phyloP scores from a whole-genome alignment of 352 stramenopile genomes.

The Phytophthora podocarpi region DNA sequence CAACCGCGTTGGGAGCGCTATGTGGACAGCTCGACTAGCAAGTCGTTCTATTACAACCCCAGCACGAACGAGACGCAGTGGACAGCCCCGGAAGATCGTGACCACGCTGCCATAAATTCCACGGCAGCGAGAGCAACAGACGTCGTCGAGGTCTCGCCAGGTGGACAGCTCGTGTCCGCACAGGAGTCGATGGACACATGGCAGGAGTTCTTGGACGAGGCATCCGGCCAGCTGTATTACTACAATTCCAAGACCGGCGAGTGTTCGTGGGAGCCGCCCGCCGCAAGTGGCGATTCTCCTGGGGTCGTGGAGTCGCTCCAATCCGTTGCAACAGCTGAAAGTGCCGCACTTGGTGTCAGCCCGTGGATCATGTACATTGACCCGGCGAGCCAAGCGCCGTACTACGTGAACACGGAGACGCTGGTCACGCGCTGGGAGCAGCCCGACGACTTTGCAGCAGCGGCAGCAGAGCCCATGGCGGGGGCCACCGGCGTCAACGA shows the following conservation, averaged over 20 bases:
- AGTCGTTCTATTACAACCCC: conserved; percentile 63
- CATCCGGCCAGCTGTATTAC: conserved; percentile 66
- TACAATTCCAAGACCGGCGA: conserved; percentile 69
- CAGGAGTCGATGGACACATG: conserved; percentile 41
- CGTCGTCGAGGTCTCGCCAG: conserved; percentile 4
- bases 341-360: background rate
- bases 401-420: conserved; percentile 63
- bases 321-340: conserved; percentile 14
- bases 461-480: too few species aligned
- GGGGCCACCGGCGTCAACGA: conserved; percentile 17
- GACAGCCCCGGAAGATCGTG: conserved; percentile 32
- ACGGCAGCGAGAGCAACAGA: conserved; percentile 2
- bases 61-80: conserved; percentile 46
- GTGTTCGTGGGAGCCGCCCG: conserved; percentile 59
- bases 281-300: conserved; percentile 5
- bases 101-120: conserved; percentile 22
- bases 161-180: conserved; percentile 3
- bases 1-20: conserved; percentile 55
- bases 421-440: conserved; percentile 57
- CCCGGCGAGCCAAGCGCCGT: conserved; percentile 37
- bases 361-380: conserved; percentile 62
- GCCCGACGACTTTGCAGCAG: conserved; percentile 34
- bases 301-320: conserved; percentile 8
- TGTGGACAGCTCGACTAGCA: conserved; percentile 48
- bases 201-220: conserved; percentile 65